Evolutionary conservation across 768 basidiomycete genomes (phyloP).

Genomic region (Leucosporidium creatinivorum): DNA sequence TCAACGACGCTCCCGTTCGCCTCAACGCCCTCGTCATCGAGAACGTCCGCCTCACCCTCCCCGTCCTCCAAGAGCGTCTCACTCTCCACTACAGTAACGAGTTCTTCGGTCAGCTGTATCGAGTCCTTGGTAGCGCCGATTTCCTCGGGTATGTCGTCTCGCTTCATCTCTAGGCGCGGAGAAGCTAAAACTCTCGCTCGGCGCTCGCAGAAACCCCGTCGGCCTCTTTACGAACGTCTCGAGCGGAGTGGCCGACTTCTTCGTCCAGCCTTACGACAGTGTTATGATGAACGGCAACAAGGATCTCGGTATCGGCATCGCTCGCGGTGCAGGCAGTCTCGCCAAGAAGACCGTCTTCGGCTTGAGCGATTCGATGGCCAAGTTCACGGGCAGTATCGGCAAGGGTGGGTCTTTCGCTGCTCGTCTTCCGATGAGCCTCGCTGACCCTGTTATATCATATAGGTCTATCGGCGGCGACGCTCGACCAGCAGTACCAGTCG

Average conservation of each 20-base stretch:
- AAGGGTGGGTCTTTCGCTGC: conserved; percentile 57
- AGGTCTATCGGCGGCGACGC: conserved; percentile 93
- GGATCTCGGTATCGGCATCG: conserved; percentile 54
- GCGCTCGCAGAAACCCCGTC: conserved; percentile 62
- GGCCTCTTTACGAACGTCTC: conserved; percentile 97
- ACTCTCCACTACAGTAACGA: conserved; percentile 90
- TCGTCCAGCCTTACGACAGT: conserved; percentile 96
- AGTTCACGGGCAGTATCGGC: conserved; percentile 92
- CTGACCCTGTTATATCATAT: conserved; percentile 3
- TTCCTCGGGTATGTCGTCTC: conserved; percentile 49
- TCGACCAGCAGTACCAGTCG: conserved; percentile 92
- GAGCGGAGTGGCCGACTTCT: conserved; percentile 94
- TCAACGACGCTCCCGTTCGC: conserved; percentile 89
- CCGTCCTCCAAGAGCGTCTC: conserved; percentile 76
- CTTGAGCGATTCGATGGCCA: conserved; percentile 90
- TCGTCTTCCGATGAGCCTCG: not conserved
- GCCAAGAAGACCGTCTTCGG: conserved; percentile 99
- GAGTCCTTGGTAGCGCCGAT: conserved; percentile 95
- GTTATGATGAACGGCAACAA: conserved; percentile 93
- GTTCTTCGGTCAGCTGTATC: conserved; percentile 84
- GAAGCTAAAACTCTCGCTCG: no score
- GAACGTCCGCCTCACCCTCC: conserved; percentile 79
- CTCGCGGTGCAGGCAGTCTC: conserved; percentile 89
- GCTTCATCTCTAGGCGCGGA: no score
- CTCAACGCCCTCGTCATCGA: conserved; percentile 90